Evolutionary conservation across 192 early-diverging fungal genomes (phyloP), one percentile per base, ranked within the genome.

Genomic region (Backusella westeae): DNA sequence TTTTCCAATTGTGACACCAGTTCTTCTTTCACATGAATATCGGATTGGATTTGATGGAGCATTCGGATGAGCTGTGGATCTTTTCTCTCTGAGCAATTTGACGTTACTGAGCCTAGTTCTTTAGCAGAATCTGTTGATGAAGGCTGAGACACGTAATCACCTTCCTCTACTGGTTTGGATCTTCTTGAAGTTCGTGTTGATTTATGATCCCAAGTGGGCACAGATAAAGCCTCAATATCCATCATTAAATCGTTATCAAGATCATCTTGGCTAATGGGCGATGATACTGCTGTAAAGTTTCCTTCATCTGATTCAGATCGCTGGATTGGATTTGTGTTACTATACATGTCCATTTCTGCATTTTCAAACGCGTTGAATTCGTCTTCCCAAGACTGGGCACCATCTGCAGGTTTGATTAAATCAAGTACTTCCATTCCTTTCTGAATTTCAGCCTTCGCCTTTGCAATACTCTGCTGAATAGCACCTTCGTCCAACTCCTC

Each of bases 1-100:
- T 83, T 83, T 70, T 90, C 89, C 7, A 91, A 76, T 46, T 89
- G 89, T 1, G 70, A 41, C 8, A 91, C 88, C 1, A 91, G 75
- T 77, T 90, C 89, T 67, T 91, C 89, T 70, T 91, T 91, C 49
- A 86, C 81, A 34, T 76, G 80, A 59, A 90, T 87, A 65, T 89
- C 89, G 12, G 83, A 80, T 81, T 90, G 89, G 35, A 90, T 89
- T 66, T 89, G 85, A 72, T 87, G 85, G 26, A 90, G 75, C 88
- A 87, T 88, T 41, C 84, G 81, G 7, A 77, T 66, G 67, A 83
- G 36, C 34, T 83, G 78, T 21, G 82, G 78, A 65, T 83, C 77
- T 29, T 76, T 59, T 41, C 77, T 77, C 15, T 63, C 39, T 39
- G 32, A 71, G 10, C 52, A 17, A 19, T 29, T 21, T 32, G 72